A percentile compares a stretch with the other conserved stretches of the same genome.
These are phyloP conservation scores for Asclepias syriaca DNA, from an alignment of 257 asterid genomes.

Conservation along the genomic window DNA sequence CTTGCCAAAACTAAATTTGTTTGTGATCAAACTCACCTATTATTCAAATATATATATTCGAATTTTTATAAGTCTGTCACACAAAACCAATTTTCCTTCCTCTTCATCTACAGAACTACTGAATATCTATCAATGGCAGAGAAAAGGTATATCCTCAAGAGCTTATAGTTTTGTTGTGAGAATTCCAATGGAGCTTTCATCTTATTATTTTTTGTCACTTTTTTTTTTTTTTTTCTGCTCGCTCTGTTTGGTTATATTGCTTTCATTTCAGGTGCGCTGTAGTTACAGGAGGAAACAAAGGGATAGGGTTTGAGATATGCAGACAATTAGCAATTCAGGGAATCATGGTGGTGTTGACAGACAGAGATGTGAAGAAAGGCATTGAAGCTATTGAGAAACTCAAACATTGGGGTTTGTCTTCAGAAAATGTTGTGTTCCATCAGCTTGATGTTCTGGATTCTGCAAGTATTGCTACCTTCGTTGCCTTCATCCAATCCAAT, in stretches of 20 bases:
- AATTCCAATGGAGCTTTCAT: not conserved
- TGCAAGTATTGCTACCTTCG: conserved; percentile 33
- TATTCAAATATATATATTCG: no score
- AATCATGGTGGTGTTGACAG: conserved; percentile 41
- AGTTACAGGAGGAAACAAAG: conserved; percentile 42
- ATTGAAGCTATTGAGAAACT: conserved; percentile 47
- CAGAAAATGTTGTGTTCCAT: conserved; percentile 35
- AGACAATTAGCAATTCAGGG: conserved; percentile 23
- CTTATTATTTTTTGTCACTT: not conserved
- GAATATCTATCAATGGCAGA: not conserved
- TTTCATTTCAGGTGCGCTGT: conserved; percentile 23
- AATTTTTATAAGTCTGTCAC: no score
- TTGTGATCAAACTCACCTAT: no score
- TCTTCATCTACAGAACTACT: not conserved
- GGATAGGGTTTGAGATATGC: conserved; percentile 34
- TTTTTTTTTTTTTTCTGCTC: not conserved
- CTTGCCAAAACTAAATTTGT: no score
- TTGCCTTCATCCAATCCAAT: conserved; percentile 28
- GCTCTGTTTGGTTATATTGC: not conserved
- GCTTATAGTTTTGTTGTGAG: not conserved
- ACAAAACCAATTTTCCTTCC: not conserved
- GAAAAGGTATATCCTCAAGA: not conserved
- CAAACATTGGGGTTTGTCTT: conserved; percentile 14
- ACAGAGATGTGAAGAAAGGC: conserved; percentile 48
- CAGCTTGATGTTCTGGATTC: conserved; percentile 46